Base-by-base conservation (phyloP, 2,329 filamentous ascomycete genomes). In the Fusarium nelsonii region DNA sequence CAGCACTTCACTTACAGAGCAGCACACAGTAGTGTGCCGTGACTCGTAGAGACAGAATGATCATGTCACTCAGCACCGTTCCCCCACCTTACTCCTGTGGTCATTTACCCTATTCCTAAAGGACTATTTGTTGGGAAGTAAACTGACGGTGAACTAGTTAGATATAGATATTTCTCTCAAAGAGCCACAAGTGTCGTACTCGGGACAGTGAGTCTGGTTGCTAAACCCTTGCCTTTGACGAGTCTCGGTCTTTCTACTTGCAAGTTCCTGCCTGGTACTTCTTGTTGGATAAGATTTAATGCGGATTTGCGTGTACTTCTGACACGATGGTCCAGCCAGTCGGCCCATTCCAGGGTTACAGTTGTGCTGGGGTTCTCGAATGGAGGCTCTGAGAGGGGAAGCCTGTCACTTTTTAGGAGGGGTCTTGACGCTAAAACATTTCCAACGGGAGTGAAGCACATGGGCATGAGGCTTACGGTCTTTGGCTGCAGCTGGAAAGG, bases 381-480 rank as follows among this genome's bases (percentile, higher is more conserved):
- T 53, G 39, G 32, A 49, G 52, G 44, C 44, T 55, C 30, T 36
- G 62, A 28, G 36, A 52, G 45, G 64, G 59, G 49, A 65, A 64
- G 50, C 53, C 63, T 64, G 49, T 40, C 32, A 46, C 49, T 53
- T 33, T 40, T 32, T 51, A 57, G 28, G 48, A 58, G 43, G 60
- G 55, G 50, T 37, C 46, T 50, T 23, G 10, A 16, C 65, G 59
- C 65, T 69, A 68, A 65, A 68, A 68, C 65, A 54, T 20, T 50
- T 28, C 9, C 33, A 16, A 39, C 8, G 8, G 20, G 8, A 37
- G 28, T 20, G 6, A 26, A 50, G 46, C 46, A 37, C 46, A 50
- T 50, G 33, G 32, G 46, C 14, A 36, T 37, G 16, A 26, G n/a
- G 16, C 11, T 50, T 26, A 10, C 14, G 33, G 11, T 50, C 46